Base-by-base conservation (phyloP, 202 grass and related monocot genomes). In the Musa balbisiana region DNA sequence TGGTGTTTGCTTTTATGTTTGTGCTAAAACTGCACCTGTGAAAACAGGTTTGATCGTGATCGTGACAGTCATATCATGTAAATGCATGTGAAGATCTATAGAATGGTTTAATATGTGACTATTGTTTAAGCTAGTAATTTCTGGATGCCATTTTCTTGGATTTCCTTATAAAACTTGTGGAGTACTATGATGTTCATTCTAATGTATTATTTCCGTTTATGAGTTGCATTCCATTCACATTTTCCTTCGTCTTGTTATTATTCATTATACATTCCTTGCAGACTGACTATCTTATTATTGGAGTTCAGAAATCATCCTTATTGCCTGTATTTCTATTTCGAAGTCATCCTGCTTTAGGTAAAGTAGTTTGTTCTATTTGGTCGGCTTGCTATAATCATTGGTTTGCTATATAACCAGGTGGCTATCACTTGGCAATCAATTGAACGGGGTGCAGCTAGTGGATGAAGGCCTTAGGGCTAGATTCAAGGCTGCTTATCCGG, bases 401-500 rank as follows among this genome's bases (percentile, higher is more conserved):
- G 14, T 33, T 53, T 72, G 6, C 2, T n/a, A 11, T n/a, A 11
- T 52, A 24, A 53, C 33, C 63, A 99, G 91, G 88, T 99, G 95
- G 95, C 87, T 99, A 21, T 92, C 95, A 12, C 85, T 99, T 0
- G 95, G 95, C 43, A 99, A 99, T 85, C 95, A 99, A 80, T 86
- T 99, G 69, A 83, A 83, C 10, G 91, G 95, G 72, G 91, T 84
- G 75, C 89, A 91, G 80, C 85, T 99, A 82, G 95, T 99, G 10
- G 95, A 99, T 85, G 91, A 99, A 85, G 95, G 95, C 49, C 65
- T 99, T 76, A 89, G 95, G 83, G 95, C 95, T 76, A 94, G 91
- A 82, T 98, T 92, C 81, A 98, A 90, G 79, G 95, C 91, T 81
- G 87, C 91, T 77, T 98, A 98, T 91, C 91, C 95, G 0, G 91